A percentile compares a stretch with the other conserved stretches of the same genome.
Evolutionary conservation across 2,329 filamentous ascomycete species (phyloP).

Genomic region (Pestalotiopsis sp.): DNA sequence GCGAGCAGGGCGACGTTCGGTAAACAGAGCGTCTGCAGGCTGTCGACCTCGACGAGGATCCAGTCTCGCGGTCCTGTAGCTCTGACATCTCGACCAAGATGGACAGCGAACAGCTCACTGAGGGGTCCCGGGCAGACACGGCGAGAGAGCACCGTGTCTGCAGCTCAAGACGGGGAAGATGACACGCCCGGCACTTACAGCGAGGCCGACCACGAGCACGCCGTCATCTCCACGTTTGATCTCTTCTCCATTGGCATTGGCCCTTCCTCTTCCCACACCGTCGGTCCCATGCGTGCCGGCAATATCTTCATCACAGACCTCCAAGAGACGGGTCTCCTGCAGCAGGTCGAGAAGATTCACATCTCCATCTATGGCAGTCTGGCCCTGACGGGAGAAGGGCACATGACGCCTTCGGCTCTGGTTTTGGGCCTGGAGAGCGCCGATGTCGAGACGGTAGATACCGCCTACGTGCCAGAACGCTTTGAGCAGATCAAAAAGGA

Average conservation of each 20-base stretch:
- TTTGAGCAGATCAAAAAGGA: slow-evolving; percentile 48
- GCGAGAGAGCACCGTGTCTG: slow-evolving; percentile 20
- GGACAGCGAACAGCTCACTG: neutral
- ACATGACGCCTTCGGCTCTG: slow-evolving; percentile 54
- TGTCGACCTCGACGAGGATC: neutral
- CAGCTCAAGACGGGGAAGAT: slow-evolving; percentile 25
- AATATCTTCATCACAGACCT: slow-evolving; percentile 54
- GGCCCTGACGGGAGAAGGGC: slow-evolving; percentile 52
- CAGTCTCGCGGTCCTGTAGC: neutral
- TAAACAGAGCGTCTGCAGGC: slow-evolving; percentile 10
- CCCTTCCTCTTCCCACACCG: slow-evolving; percentile 53
- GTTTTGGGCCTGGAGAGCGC: slow-evolving; percentile 52
- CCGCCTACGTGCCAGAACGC: slow-evolving; percentile 47
- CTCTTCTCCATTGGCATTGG: slow-evolving; percentile 55
- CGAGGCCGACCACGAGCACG: slow-evolving; percentile 52
- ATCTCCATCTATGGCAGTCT: slow-evolving; percentile 53
- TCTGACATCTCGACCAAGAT: neutral
- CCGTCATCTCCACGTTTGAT: slow-evolving; percentile 55
- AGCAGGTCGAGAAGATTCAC: slow-evolving; percentile 48
- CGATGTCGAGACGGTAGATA: slow-evolving; percentile 52
- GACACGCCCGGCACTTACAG: slow-evolving; percentile 45
- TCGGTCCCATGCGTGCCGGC: slow-evolving; percentile 54
- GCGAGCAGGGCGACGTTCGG: slow-evolving; percentile 14
- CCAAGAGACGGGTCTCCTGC: slow-evolving; percentile 45
- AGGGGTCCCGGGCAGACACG: slow-evolving; percentile 17